Percentiles rank a stretch among this genome's conserved stretches.
phyloP scores from a whole-genome alignment of 2,329 filamentous ascomycete genomes.

The Zelopaecilomyces penicillatus region DNA sequence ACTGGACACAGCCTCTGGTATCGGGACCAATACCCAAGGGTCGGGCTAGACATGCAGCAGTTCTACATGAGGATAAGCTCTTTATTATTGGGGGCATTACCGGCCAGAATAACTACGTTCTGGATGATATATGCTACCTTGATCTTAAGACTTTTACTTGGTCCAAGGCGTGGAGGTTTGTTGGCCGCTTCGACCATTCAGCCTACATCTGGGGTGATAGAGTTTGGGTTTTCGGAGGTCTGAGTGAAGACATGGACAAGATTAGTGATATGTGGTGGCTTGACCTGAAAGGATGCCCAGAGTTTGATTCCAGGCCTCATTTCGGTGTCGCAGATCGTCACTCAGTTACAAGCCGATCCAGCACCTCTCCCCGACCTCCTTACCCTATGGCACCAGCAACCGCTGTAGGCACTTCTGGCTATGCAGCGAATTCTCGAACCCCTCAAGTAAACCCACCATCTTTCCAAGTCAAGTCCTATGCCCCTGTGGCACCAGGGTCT shows the following conservation, averaged over 20 bases:
- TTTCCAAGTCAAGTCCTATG: slow-evolving; percentile 61
- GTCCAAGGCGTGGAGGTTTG: slow-evolving; percentile 94
- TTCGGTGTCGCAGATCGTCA: slow-evolving; percentile 44
- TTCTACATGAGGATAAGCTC: slow-evolving; percentile 91
- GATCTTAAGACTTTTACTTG: slow-evolving; percentile 97
- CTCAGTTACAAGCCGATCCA: slow-evolving; percentile 29
- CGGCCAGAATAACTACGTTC: slow-evolving; percentile 80
- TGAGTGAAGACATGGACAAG: slow-evolving; percentile 95
- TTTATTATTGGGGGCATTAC: slow-evolving; percentile 96
- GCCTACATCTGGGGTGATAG: slow-evolving; percentile 87
- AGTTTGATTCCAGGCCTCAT: slow-evolving; percentile 64
- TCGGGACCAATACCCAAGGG: slow-evolving; percentile 80
- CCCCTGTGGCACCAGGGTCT: slow-evolving; percentile 77
- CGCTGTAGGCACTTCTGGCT: slow-evolving; percentile 51
- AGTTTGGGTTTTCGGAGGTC: slow-evolving; percentile 92
- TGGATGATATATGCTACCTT: slow-evolving; percentile 94
- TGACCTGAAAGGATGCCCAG: slow-evolving; percentile 82
- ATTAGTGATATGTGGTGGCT: slow-evolving; percentile 96
- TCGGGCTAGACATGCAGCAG: slow-evolving; percentile 83
- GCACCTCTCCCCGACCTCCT: slow-evolving; percentile 42
- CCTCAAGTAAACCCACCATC: slow-evolving; percentile 59
- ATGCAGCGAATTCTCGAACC: slow-evolving; percentile 60
- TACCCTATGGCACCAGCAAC: slow-evolving; percentile 42
- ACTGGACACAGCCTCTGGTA: slow-evolving; percentile 90
- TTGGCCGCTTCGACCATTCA: slow-evolving; percentile 88